Evolutionary conservation across 345 rosid genomes (phyloP).

Genomic region (Eucalyptus pumila): DNA sequence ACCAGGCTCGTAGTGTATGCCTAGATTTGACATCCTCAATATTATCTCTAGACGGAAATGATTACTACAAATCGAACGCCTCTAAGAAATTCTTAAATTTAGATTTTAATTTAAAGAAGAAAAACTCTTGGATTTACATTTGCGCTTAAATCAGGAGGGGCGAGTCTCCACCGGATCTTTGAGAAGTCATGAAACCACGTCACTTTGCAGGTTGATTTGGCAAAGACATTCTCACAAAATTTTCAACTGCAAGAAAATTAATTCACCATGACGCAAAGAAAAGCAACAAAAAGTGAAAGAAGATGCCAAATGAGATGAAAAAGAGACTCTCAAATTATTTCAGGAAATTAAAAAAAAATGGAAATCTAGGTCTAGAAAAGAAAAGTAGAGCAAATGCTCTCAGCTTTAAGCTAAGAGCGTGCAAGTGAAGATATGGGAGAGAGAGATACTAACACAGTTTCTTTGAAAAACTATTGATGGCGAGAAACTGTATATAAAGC

Average conservation of each 20-base stretch:
- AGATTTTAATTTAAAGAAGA: too few species aligned
- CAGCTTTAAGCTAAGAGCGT: too few species aligned
- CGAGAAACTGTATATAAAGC: background rate
- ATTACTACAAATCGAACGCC: rapidly evolving
- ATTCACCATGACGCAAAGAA: background rate
- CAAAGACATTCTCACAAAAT: background rate
- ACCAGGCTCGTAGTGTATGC: background rate
- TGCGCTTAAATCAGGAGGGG: rapidly evolving
- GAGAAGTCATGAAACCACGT: background rate
- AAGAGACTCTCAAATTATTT: too few species aligned
- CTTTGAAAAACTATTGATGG: background rate
- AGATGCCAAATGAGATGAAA: background rate
- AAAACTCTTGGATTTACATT: too few species aligned
- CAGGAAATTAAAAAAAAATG: too few species aligned
- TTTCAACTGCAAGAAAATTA: background rate
- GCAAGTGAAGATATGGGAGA: background rate
- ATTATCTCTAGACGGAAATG: rapidly evolving
- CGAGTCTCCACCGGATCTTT: background rate
- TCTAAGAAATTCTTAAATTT: too few species aligned
- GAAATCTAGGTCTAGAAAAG: background rate
- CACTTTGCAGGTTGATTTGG: background rate
- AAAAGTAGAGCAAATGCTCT: background rate
- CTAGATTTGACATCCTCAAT: background rate
- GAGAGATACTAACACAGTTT: background rate
- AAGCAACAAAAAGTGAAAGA: background rate